These are phyloP conservation scores for Lasiodiplodia sp. DNA, from an alignment of 2,329 filamentous ascomycete genomes.

Conservation along the genomic window DNA sequence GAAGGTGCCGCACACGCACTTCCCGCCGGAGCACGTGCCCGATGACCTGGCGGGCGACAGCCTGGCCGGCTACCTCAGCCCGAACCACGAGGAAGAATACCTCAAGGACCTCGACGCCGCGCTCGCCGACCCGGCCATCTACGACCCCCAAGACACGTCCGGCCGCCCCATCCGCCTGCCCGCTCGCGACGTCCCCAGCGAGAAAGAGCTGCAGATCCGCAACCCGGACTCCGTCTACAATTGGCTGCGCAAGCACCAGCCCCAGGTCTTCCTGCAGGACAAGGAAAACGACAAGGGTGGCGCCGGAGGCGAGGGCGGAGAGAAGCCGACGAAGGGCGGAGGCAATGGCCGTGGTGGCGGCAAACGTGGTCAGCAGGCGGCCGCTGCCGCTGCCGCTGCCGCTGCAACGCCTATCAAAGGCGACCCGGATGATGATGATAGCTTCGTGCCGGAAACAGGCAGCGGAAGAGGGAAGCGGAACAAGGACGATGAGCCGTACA, in stretches of 20 bases:
- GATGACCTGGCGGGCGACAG: slow-evolving; percentile 57
- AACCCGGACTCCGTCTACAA: slow-evolving; percentile 95
- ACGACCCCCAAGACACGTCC: slow-evolving; percentile 55
- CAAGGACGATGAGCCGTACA: slow-evolving; percentile 51
- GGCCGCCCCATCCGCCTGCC: slow-evolving; percentile 48
- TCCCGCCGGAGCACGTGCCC: slow-evolving; percentile 42
- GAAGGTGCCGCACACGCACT: slow-evolving; percentile 49
- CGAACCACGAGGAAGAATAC: slow-evolving; percentile 77
- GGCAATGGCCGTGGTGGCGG: slow-evolving; percentile 37
- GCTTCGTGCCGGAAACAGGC: slow-evolving; percentile 41
- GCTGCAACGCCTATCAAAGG: slow-evolving; percentile 42
- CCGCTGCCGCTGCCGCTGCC: slow-evolving; percentile 35
- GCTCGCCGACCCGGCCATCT: slow-evolving; percentile 58
- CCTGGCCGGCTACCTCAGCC: slow-evolving; percentile 71
- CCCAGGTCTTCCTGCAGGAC: slow-evolving; percentile 84
- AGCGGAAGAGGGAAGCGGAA: slow-evolving; percentile 44
- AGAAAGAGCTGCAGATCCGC: slow-evolving; percentile 64
- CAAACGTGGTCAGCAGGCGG: slow-evolving; percentile 42
- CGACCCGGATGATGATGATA: slow-evolving; percentile 53
- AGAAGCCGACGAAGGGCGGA: slow-evolving; percentile 42
- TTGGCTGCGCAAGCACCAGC: slow-evolving; percentile 87
- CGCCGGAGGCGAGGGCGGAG: slow-evolving; percentile 39
- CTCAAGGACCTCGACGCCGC: slow-evolving; percentile 69
- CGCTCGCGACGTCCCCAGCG: slow-evolving; percentile 50
- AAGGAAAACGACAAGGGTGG: slow-evolving; percentile 53